A percentile compares a stretch with the other conserved stretches of the same genome.
phyloP scores from a whole-genome alignment of 108 stramenopile genomes.

The Nitzschia putrida region DNA sequence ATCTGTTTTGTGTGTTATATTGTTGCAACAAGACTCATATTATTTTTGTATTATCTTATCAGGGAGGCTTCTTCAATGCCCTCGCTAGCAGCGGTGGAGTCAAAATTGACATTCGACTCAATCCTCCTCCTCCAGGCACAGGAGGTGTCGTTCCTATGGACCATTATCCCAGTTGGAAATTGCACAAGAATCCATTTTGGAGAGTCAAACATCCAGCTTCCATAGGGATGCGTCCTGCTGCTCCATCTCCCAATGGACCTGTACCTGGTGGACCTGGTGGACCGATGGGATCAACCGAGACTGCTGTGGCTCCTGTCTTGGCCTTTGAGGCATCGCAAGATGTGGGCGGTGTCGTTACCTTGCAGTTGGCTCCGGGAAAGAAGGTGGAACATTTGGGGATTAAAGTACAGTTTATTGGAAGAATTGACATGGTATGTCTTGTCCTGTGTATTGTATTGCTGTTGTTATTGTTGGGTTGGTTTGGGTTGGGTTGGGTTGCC shows the following conservation, averaged over 20 bases:
- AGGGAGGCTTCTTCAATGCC: slow-evolving; percentile 46
- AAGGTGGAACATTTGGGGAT: slow-evolving; percentile 97
- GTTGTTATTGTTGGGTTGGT: too few species aligned
- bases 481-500: too few species aligned
- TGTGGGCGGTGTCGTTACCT: slow-evolving; percentile 82
- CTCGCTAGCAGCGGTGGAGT: slow-evolving; percentile 60
- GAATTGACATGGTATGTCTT: slow-evolving; percentile 93
- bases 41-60: background rate
- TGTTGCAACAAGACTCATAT: background rate
- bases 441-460: slow-evolving; percentile 2
- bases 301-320: slow-evolving; percentile 32
- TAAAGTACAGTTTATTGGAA: slow-evolving; percentile 95
- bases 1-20: slow-evolving; percentile 1
- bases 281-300: slow-evolving; percentile 16
- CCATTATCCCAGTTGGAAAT: slow-evolving; percentile 80
- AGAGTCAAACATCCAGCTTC: slow-evolving; percentile 62
- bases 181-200: slow-evolving; percentile 85
- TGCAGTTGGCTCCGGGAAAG: slow-evolving; percentile 88
- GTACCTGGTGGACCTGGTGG: too few species aligned
- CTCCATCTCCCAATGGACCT: slow-evolving; percentile 13
- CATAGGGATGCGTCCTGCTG: slow-evolving; percentile 16
- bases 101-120: slow-evolving; percentile 62
- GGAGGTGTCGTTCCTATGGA: slow-evolving; percentile 57
- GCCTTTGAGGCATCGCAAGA: slow-evolving; percentile 66
- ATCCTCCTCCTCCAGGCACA: background rate